Conservation (phyloP, 2,329 filamentous ascomycete genomes). For the Dryadomyces quercus-mongolicae region DNA sequence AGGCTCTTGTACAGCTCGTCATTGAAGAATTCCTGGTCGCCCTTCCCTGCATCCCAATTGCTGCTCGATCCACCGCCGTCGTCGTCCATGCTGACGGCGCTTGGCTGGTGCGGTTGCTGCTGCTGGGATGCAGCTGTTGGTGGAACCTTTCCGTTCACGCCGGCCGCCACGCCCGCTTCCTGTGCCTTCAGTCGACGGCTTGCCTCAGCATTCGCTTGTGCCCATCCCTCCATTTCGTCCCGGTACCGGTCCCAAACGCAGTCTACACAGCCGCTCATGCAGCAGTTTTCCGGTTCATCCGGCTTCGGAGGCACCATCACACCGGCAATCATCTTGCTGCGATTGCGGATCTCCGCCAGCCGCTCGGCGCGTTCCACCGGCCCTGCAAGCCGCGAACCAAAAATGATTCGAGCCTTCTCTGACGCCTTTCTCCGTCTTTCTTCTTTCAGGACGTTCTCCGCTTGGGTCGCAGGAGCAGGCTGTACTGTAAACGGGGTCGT, state of each 20-base stretch:
- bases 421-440: slow-evolving; percentile 23
- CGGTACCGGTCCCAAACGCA: slow-evolving; percentile 91
- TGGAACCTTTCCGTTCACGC: slow-evolving; percentile 5
- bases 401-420: slow-evolving; percentile 55
- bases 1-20: slow-evolving; percentile 67
- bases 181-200: slow-evolving; percentile 35
- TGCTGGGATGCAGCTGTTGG: neutral
- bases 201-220: slow-evolving; percentile 50
- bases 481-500: neutral
- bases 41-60: slow-evolving; percentile 42
- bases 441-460: neutral
- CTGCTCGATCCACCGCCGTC: slow-evolving; percentile 65
- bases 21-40: slow-evolving; percentile 26
- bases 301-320: slow-evolving; percentile 74
- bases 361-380: slow-evolving; percentile 56
- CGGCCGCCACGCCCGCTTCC: slow-evolving; percentile 16
- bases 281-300: slow-evolving; percentile 92
- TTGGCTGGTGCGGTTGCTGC: neutral
- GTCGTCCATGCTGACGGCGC: slow-evolving; percentile 54
- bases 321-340: slow-evolving; percentile 59
- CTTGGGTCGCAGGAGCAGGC: neutral
- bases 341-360: slow-evolving; percentile 41
- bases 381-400: slow-evolving; percentile 67
- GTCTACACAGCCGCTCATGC: slow-evolving; percentile 96
- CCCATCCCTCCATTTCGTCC: slow-evolving; percentile 90